These are phyloP conservation scores for Kazachstania taianensis DNA, from an alignment of 805 yeast species.

Conservation along the genomic window DNA sequence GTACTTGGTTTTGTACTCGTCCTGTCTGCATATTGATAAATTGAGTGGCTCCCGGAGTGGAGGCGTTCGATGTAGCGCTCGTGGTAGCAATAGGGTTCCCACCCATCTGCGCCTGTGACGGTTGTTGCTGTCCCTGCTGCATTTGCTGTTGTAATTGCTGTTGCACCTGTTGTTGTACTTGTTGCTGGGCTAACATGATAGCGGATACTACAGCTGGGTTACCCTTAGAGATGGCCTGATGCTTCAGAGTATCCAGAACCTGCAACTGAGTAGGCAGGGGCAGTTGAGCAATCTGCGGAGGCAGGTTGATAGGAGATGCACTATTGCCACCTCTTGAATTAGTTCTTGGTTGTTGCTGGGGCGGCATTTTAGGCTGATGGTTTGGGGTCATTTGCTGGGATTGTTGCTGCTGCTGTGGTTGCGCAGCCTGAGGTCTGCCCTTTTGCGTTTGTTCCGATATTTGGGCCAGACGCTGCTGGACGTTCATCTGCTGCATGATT, in stretches of 20 bases:
- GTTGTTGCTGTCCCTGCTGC: slow-evolving; percentile 5
- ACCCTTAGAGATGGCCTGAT: slow-evolving; percentile 26
- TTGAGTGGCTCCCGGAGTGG: neutral
- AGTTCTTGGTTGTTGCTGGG: neutral
- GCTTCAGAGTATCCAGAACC: slow-evolving; percentile 23
- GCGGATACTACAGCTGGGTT: slow-evolving; percentile 25
- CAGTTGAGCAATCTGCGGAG: slow-evolving; percentile 28
- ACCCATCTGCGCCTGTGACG: neutral
- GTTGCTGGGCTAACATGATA: slow-evolving; percentile 24
- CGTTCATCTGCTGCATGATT: slow-evolving; percentile 7
- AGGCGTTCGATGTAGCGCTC: neutral
- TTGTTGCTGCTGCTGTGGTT: neutral
- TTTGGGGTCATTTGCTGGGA: neutral
- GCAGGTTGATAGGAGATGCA: slow-evolving; percentile 18
- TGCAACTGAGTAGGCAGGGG: slow-evolving; percentile 27
- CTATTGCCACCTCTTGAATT: neutral
- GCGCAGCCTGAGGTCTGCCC: neutral
- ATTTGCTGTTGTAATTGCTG: slow-evolving; percentile 7
- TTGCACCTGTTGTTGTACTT: slow-evolving; percentile 21
- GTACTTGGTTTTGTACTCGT: neutral
- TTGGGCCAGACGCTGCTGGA: slow-evolving; percentile 8
- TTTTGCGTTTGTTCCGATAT: slow-evolving; percentile 2
- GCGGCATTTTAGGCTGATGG: neutral
- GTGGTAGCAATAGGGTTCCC: slow-evolving; percentile 1
- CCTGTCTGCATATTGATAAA: neutral